These are phyloP conservation scores for Geotrichum bryndzae DNA, from an alignment of 1,139 yeast genomes.

Conservation along the genomic window DNA sequence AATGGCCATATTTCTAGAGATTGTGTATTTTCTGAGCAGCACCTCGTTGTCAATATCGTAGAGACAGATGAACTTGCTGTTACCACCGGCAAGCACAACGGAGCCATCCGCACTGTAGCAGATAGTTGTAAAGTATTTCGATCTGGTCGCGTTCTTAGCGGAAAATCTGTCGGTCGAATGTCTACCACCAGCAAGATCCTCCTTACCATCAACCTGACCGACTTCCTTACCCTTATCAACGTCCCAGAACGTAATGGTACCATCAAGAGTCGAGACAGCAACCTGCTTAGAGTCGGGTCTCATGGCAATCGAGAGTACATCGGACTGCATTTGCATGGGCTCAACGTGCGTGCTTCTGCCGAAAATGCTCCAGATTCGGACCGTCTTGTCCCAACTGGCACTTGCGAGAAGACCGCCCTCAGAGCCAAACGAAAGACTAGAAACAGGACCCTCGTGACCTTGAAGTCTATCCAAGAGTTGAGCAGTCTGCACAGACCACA, in stretches of 20 bases:
- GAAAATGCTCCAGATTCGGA: constrained; percentile 88
- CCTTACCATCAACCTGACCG: constrained; percentile 78
- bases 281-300: constrained; percentile 90
- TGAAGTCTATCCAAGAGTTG: constrained; percentile 79
- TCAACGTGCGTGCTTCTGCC: constrained; percentile 75
- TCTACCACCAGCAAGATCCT: constrained; percentile 85
- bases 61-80: constrained; percentile 82
- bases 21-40: constrained; percentile 68
- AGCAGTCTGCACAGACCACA: constrained; percentile 97
- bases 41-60: constrained; percentile 89
- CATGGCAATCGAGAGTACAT: constrained; percentile 77
- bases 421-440: constrained; percentile 76
- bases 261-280: constrained; percentile 85
- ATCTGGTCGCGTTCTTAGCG: constrained; percentile 72
- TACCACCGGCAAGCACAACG: constrained; percentile 86
- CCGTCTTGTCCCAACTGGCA: constrained; percentile 95
- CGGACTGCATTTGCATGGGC: constrained; percentile 79
- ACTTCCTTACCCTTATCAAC: constrained; percentile 74
- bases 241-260: constrained; percentile 79
- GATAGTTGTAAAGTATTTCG: constrained; percentile 76
- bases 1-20: constrained; percentile 81
- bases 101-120: constrained; percentile 87
- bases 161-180: constrained; percentile 74
- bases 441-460: constrained; percentile 96
- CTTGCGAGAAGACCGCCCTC: constrained; percentile 75